Evolutionary conservation across 225 moss, liverwort and hornwort species (phyloP).

Genomic region (Physcomitrium patens): DNA sequence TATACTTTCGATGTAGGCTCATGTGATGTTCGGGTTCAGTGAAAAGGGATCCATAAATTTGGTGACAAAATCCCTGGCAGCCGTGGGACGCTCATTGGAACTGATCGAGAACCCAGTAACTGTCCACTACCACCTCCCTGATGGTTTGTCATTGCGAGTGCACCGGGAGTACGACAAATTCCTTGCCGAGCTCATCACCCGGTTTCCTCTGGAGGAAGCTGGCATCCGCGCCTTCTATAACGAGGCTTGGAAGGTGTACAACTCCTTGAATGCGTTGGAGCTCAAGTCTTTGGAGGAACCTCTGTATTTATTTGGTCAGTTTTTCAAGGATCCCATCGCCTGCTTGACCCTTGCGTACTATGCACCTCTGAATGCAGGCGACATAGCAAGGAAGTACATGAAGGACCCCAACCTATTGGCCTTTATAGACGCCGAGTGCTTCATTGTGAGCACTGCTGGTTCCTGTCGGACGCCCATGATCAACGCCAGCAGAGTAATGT

Average conservation of each 20-base stretch:
- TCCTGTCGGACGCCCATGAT: slow-evolving; percentile 94
- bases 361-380: slow-evolving; percentile 91
- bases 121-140: slow-evolving; percentile 88
- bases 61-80: slow-evolving; percentile 80
- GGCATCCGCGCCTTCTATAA: slow-evolving; percentile 84
- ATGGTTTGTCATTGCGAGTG: slow-evolving; percentile 74
- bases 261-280: slow-evolving; percentile 84
- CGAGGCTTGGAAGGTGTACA: slow-evolving; percentile 85
- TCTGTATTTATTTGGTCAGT: slow-evolving; percentile 88
- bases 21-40: slow-evolving; percentile 92
- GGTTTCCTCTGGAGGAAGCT: slow-evolving; percentile 74
- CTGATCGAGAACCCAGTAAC: slow-evolving; percentile 84
- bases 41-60: slow-evolving; percentile 91
- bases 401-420: slow-evolving; percentile 70
- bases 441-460: slow-evolving; percentile 93
- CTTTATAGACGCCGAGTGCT: slow-evolving; percentile 94
- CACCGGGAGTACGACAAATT: slow-evolving; percentile 78
- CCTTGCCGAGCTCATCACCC: slow-evolving; percentile 62
- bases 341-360: slow-evolving; percentile 92
- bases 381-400: slow-evolving; percentile 83
- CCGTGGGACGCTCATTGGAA: slow-evolving; percentile 76
- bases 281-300: slow-evolving; percentile 93
- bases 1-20: slow-evolving; percentile 97
- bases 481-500: slow-evolving; percentile 93
- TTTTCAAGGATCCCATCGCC: slow-evolving; percentile 79